Percentiles rank a stretch among this genome's conserved stretches.
These are phyloP conservation scores for Podosphaera xanthii DNA, from an alignment of 2,329 filamentous ascomycete species.

Conservation along the genomic window DNA sequence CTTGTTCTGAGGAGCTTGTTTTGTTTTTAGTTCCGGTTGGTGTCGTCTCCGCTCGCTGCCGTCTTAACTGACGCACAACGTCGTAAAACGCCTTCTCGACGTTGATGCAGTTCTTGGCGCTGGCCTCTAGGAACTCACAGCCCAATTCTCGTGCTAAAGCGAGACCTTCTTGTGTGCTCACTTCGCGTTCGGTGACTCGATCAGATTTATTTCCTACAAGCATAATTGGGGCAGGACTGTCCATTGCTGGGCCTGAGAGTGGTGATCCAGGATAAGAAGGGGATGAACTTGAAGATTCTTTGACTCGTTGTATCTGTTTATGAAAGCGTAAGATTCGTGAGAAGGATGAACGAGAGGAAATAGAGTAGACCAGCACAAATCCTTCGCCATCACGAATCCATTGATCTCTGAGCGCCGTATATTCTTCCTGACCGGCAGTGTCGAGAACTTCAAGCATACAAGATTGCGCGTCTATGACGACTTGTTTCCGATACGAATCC, in stretches of 20 bases:
- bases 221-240: constrained; percentile 69
- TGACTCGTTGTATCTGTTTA: constrained; percentile 90
- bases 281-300: constrained; percentile 57
- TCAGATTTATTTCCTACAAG: constrained; percentile 98
- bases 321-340: constrained; percentile 87
- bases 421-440: constrained; percentile 95
- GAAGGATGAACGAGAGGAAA: constrained; percentile 90
- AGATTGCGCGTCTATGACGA: constrained; percentile 80
- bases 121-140: constrained; percentile 92
- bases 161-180: constrained; percentile 87
- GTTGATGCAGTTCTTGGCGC: constrained; percentile 94
- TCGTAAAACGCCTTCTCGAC: constrained; percentile 98
- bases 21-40: constrained; percentile 9
- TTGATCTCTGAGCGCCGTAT: constrained; percentile 86
- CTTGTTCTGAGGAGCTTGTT: constrained; percentile 7
- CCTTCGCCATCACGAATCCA: constrained; percentile 97
- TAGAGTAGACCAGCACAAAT: constrained; percentile 94
- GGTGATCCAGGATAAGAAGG: constrained; percentile 58
- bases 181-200: constrained; percentile 81
- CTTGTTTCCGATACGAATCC: constrained; percentile 71
- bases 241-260: constrained; percentile 28
- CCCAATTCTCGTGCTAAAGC: constrained; percentile 77
- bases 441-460: constrained; percentile 97
- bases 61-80: constrained; percentile 72
- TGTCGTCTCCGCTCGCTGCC: constrained; percentile 39